phyloP scores from a whole-genome alignment of 129 eudicot species.

The Flaveria ramosissima region DNA sequence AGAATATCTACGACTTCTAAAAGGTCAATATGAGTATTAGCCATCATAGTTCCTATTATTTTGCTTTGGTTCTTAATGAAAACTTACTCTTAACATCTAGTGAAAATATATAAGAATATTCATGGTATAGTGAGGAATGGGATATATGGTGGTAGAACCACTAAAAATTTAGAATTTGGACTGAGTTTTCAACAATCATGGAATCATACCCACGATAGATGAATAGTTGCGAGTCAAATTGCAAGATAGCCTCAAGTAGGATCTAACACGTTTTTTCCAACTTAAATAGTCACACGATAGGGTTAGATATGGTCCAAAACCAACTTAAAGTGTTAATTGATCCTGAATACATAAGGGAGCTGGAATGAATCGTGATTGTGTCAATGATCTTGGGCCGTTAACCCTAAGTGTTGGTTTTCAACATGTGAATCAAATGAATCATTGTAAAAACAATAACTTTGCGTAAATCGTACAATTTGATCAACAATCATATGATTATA shows the following conservation, averaged over 20 bases:
- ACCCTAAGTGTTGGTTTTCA: not conserved
- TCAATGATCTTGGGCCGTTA: not conserved
- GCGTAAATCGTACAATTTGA: not conserved
- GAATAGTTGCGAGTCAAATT: not conserved
- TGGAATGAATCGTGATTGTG: not conserved
- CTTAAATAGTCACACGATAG: not conserved
- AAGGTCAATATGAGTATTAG: not conserved
- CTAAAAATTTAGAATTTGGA: not conserved
- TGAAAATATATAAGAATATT: not conserved
- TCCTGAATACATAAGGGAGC: not conserved
- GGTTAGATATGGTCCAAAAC: not conserved
- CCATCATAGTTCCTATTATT: not conserved
- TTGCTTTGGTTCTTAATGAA: not conserved
- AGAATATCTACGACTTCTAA: not conserved
- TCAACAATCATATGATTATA: not conserved
- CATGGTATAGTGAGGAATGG: not conserved
- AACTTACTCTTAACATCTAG: not conserved
- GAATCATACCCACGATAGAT: conserved; percentile 3
- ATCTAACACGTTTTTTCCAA: not conserved
- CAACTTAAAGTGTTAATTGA: not conserved
- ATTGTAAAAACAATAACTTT: not conserved
- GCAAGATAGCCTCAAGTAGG: not conserved
- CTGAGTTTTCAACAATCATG: not conserved
- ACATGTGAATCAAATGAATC: not conserved
- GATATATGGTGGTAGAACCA: not conserved